Conservation (phyloP, 352 stramenopile genomes). For the Phytophthora boehmeriae region DNA sequence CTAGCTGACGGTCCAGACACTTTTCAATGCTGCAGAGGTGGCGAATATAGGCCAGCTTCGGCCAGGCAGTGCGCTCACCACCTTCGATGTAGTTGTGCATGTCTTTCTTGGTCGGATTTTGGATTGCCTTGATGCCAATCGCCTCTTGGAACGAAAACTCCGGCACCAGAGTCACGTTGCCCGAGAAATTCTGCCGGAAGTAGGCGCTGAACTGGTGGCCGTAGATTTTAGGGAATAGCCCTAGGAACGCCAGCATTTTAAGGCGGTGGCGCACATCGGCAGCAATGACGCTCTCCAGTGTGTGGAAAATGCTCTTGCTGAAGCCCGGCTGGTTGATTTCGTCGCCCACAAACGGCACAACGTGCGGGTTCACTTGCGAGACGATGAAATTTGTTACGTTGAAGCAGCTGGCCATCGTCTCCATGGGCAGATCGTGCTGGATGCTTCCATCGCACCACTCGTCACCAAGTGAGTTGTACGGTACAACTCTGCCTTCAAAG, state of each 20-base stretch:
- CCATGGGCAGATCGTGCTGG: constrained; percentile 93
- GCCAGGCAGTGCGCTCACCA: constrained; percentile 90
- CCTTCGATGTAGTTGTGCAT: constrained; percentile 83
- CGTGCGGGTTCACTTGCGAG: constrained; percentile 90
- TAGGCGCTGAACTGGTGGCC: constrained; percentile 79
- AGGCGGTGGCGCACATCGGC: constrained; percentile 66
- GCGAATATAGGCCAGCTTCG: constrained; percentile 94
- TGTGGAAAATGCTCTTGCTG: constrained; percentile 75
- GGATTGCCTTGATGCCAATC: constrained; percentile 84
- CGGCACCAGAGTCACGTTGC: constrained; percentile 95
- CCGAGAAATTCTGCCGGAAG: constrained; percentile 96
- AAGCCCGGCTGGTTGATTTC: constrained; percentile 79
- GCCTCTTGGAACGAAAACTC: constrained; percentile 87
- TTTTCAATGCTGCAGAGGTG: constrained; percentile 94
- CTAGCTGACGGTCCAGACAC: constrained; percentile 46
- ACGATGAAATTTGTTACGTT: constrained; percentile 95
- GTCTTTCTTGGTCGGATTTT: constrained; percentile 78
- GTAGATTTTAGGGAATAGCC: constrained; percentile 85
- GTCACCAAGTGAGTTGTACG: constrained; percentile 92
- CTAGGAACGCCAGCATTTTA: constrained; percentile 85
- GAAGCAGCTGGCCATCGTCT: constrained; percentile 94
- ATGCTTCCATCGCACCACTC: constrained; percentile 95
- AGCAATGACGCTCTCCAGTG: constrained; percentile 86
- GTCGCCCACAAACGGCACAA: constrained; percentile 92
- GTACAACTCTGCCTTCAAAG: constrained; percentile 83